These are phyloP conservation scores for Bryoerythrophyllum caledonicum DNA, from an alignment of 225 moss, liverwort and hornwort genomes.

Conservation along the genomic window DNA sequence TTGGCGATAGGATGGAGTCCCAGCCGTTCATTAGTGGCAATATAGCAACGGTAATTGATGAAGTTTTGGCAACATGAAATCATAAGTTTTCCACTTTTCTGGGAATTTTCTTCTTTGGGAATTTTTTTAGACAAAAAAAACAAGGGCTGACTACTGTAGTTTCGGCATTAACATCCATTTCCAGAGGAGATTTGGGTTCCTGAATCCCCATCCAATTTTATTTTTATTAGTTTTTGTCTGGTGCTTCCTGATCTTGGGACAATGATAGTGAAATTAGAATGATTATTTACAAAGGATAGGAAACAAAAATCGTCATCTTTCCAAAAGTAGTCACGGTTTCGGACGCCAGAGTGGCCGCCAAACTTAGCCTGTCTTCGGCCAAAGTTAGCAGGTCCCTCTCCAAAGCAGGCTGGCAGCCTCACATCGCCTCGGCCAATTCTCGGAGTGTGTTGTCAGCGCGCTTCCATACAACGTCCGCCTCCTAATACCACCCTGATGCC, in stretches of 20 bases:
- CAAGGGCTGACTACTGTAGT: too few relatives aligned
- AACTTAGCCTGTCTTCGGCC: background rate
- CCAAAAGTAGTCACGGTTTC: background rate
- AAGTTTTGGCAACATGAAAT: too few relatives aligned
- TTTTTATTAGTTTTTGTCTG: too few relatives aligned
- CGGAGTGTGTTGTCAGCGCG: slow-evolving; percentile 23
- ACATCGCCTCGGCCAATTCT: background rate
- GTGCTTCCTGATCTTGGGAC: background rate
- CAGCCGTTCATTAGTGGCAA: too few relatives aligned
- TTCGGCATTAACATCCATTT: too few relatives aligned
- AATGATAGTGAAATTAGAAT: background rate
- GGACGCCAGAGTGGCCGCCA: background rate
- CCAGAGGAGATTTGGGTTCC: too few relatives aligned
- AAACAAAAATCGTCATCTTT: background rate
- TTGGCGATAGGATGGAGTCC: too few relatives aligned
- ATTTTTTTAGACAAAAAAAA: too few relatives aligned
- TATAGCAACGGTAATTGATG: too few relatives aligned
- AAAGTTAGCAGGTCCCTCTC: background rate
- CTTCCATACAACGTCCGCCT: background rate
- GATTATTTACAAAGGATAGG: background rate
- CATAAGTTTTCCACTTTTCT: too few relatives aligned
- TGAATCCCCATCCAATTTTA: too few relatives aligned
- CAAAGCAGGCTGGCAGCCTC: slow-evolving; percentile 20
- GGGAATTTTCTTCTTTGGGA: too few relatives aligned
- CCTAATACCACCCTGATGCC: background rate